Evolutionary conservation across 768 basidiomycete species (phyloP).

Genomic region (Tylopilus sp.): DNA sequence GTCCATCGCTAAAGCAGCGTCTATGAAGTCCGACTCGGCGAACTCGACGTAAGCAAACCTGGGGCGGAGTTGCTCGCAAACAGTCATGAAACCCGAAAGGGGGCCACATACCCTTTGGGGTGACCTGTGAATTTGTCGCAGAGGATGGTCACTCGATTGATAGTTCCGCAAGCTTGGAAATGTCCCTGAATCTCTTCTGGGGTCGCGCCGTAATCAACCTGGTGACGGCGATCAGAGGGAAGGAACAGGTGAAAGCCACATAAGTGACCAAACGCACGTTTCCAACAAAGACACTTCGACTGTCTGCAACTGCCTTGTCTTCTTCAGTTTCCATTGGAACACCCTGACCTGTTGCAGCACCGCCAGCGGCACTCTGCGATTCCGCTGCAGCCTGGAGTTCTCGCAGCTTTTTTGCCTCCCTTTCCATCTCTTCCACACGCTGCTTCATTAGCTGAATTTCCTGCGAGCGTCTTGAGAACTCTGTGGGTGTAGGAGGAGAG

Average conservation of each 20-base stretch:
- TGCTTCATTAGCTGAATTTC: slow-evolving; percentile 91
- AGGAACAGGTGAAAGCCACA: slow-evolving; percentile 4
- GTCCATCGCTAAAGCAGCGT: slow-evolving; percentile 89
- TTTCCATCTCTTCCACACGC: slow-evolving; percentile 90
- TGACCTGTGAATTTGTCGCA: slow-evolving; percentile 99
- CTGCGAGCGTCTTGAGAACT: slow-evolving; percentile 36
- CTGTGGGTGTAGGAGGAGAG: slow-evolving; percentile 3
- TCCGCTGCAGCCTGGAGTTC: slow-evolving; percentile 82
- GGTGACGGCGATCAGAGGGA: slow-evolving; percentile 7
- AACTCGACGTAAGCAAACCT: slow-evolving; percentile 99
- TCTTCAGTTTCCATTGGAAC: slow-evolving; percentile 76
- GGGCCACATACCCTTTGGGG: slow-evolving; percentile 79
- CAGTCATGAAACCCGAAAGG: slow-evolving; percentile 11
- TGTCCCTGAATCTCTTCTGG: slow-evolving; percentile 98
- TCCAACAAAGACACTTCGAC: slow-evolving; percentile 90
- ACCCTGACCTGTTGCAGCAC: slow-evolving; percentile 42
- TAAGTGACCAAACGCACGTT: slow-evolving; percentile 63
- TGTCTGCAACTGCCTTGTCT: slow-evolving; percentile 77
- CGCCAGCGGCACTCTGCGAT: slow-evolving; percentile 47
- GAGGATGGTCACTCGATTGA: slow-evolving; percentile 97
- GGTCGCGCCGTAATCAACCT: slow-evolving; percentile 98
- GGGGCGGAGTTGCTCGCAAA: slow-evolving; percentile 11
- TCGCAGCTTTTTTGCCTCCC: slow-evolving; percentile 81
- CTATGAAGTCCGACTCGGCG: slow-evolving; percentile 86
- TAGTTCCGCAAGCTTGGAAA: slow-evolving; percentile 96